Base-by-base conservation (phyloP, 1,284 basidiomycete genomes). In the Sutorius eximius region DNA sequence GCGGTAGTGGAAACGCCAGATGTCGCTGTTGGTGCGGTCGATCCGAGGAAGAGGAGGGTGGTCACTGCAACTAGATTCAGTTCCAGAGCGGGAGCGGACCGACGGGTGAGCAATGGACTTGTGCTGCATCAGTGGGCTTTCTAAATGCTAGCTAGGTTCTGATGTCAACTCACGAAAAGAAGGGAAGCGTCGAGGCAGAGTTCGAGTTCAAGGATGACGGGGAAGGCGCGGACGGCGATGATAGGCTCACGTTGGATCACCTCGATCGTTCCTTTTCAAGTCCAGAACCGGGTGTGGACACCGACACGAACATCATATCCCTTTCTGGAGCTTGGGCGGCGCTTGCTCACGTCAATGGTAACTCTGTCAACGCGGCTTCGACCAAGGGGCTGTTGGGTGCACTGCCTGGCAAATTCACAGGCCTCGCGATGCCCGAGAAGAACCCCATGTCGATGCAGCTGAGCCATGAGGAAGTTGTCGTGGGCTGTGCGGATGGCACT, bases 371-470 rank as follows among this genome's bases (percentile, higher is more conserved):
- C 33, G 56, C 71, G 11, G 66, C 65, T 3, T 73, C 70, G 11
- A 71, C 81, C 11, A 82, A 79, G 61, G 88, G 89, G 5, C 62
- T 90, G 2, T 69, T 80, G 37, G 85, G 89, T 0, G 59, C 72
- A 13, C 65, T 89, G 18, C 87, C 87, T 1, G 61, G 66, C 33
- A 89, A 86, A 65, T 91, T 91, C 63, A 68, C 75, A 22, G 89
- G 89, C 1, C 74, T 92, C 30, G 87, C 89, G 33, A 87, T 81
- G 18, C 89, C 89, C 2, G 89, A 89, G 71, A 90, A 91, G 80
- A 92, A 92, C 62, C 90, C 90, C 13, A 92, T 92, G 89, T 87
- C 86, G 53, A 91, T 92, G 87, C 89, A 91, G 63, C 69, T 92
- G 61, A 90, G 85, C 59, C 90, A 91, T 61, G 89, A 92, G 66